These are phyloP conservation scores for Ustilago sp. DNA, from an alignment of 1,284 basidiomycete species.

Conservation along the genomic window DNA sequence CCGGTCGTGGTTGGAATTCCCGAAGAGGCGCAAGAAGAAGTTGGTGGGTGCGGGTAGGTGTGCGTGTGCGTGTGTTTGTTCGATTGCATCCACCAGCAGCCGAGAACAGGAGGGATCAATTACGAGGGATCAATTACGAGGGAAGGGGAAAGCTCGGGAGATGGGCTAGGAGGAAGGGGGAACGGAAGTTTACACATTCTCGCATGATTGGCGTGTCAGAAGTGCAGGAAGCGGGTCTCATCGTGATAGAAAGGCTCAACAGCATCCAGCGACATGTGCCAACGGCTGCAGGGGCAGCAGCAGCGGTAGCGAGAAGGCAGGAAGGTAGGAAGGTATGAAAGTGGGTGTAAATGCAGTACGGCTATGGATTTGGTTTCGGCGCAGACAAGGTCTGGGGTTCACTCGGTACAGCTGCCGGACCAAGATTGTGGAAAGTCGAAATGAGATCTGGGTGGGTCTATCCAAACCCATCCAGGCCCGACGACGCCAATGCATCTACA, in stretches of 20 bases:
- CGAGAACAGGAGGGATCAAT: neutral
- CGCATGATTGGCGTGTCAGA: constrained; percentile 8
- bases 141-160: neutral
- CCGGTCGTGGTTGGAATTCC: constrained; percentile 27
- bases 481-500: neutral
- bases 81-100: constrained; percentile 18
- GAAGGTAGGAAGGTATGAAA: neutral
- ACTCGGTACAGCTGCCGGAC: constrained; percentile 5
- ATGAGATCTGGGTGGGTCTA: constrained; percentile 16
- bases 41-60: neutral
- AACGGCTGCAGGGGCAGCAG: neutral
- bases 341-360: neutral
- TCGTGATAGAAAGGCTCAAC: constrained; percentile 1
- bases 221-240: constrained; percentile 3
- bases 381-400: constrained; percentile 21
- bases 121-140: neutral
- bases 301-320: too few species aligned
- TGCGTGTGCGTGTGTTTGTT: constrained; percentile 18
- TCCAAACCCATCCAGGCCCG: neutral
- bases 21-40: constrained; percentile 27
- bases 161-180: neutral
- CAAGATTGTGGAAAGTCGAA: constrained; percentile 16
- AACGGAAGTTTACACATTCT: constrained; percentile 4
- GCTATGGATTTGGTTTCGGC: neutral
- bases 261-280: neutral